Evolutionary conservation across 2,329 filamentous ascomycete species (phyloP).

Genomic region (Trichoderma sp.): DNA sequence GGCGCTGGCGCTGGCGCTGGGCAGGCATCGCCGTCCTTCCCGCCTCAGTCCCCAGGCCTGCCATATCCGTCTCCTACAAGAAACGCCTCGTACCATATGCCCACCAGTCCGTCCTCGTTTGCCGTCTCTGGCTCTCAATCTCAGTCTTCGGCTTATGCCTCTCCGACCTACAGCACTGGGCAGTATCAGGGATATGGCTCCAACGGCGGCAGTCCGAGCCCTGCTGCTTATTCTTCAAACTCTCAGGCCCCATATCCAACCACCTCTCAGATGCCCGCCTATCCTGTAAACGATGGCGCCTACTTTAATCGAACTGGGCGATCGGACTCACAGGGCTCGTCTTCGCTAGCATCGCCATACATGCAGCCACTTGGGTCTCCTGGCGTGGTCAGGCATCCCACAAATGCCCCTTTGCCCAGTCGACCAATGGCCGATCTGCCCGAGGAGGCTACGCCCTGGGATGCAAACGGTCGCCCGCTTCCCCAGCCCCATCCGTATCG

Average conservation of each 20-base stretch:
- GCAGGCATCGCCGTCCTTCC: slow-evolving; percentile 38
- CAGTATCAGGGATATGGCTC: slow-evolving; percentile 42
- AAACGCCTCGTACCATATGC: slow-evolving; percentile 44
- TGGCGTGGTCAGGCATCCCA: slow-evolving; percentile 59
- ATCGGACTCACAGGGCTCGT: slow-evolving; percentile 51
- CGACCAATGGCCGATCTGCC: slow-evolving; percentile 50
- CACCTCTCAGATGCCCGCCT: slow-evolving; percentile 55
- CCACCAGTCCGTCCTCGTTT: slow-evolving; percentile 39
- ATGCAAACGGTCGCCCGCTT: slow-evolving; percentile 38
- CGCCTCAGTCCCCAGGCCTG: slow-evolving; percentile 42
- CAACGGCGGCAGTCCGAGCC: slow-evolving; percentile 44
- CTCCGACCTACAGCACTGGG: slow-evolving; percentile 35
- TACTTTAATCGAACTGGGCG: slow-evolving; percentile 49
- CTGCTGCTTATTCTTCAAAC: slow-evolving; percentile 38
- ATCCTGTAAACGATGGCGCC: slow-evolving; percentile 50
- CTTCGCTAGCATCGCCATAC: slow-evolving; percentile 50
- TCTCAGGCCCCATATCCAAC: slow-evolving; percentile 55
- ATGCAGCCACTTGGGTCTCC: slow-evolving; percentile 45
- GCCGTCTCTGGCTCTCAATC: slow-evolving; percentile 32
- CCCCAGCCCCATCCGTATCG: slow-evolving; percentile 27
- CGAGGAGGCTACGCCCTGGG: slow-evolving; percentile 47
- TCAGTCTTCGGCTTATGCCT: slow-evolving; percentile 41
- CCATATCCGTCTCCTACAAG: slow-evolving; percentile 38
- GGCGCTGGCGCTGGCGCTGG: slow-evolving; percentile 1
- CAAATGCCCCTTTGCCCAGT: slow-evolving; percentile 60